Evolutionary conservation across 306 rosid species (phyloP).

Genomic region (Pyrus pyrifolia): DNA sequence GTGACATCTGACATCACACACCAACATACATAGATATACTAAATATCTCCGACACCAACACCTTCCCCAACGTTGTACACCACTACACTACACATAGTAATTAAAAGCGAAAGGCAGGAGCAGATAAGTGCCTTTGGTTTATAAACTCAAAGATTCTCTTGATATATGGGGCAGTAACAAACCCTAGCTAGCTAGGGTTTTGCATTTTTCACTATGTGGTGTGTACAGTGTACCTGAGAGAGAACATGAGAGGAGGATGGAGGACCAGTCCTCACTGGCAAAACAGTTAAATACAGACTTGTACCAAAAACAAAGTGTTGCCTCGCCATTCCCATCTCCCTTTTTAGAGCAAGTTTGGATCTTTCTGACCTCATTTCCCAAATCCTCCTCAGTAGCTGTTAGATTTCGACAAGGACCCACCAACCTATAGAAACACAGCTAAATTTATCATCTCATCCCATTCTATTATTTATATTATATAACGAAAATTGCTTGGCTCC

Average conservation of each 20-base stretch:
- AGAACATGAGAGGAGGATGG: slow-evolving; percentile 20
- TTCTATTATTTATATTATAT: too few relatives aligned
- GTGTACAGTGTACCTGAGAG: not conserved
- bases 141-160: not conserved
- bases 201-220: slow-evolving; percentile 21
- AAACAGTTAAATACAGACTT: slow-evolving; percentile 21
- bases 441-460: slow-evolving; percentile 31
- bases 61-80: not conserved
- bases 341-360: slow-evolving; percentile 46
- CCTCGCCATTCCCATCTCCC: slow-evolving; percentile 44
- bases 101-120: not conserved
- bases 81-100: not conserved
- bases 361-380: slow-evolving; percentile 45
- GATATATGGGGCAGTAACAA: not conserved
- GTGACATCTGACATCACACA: not conserved
- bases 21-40: not conserved
- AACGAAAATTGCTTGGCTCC: not conserved
- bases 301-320: slow-evolving; percentile 26
- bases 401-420: slow-evolving; percentile 48
- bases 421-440: slow-evolving; percentile 22
- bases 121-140: not conserved
- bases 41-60: not conserved
- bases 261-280: slow-evolving; percentile 30
- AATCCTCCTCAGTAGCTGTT: slow-evolving; percentile 38
- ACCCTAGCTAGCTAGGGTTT: not conserved